Evolutionary conservation across 768 basidiomycete species (phyloP), one percentile per base, ranked within the genome.

Genomic region (Myochromella boudieri): DNA sequence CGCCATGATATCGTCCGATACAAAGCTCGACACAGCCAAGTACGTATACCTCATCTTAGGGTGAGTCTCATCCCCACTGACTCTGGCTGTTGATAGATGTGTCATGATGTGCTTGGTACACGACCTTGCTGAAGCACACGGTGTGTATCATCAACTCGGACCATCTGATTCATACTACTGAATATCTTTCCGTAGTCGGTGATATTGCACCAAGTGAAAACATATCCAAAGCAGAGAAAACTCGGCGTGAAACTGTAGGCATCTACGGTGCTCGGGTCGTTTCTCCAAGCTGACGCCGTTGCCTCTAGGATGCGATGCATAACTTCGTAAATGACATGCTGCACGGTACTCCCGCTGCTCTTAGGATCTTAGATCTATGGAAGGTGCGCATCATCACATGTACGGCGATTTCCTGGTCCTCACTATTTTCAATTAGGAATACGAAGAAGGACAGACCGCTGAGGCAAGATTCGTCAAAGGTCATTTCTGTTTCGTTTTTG

Each of bases 121-220:
- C 60, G 95, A 99, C 66, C 78, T 99, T 11, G 95, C 95, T 5
- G 95, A 99, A 65, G 95, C 95, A 1, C 88, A 93, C 75, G 87
- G 91, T 85, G 39, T 28, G 49, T 40, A 25, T 41, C 17, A 27
- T 6, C 24, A 26, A 17, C 15, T 25, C 15, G 14, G 18, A 24
- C 4, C 22, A 17, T 31, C 21, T 8, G n/a, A n/a, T n/a, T 14
- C 33, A 7, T n/a, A 25, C 36, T 29, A 21, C 40, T 44, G 32
- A 32, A 42, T 31, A 33, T 42, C 26, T 25, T 14, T 46, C 44
- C 7, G 28, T 59, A 84, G 95, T 97, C 4, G 95, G 95, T 4
- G 95, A 98, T 60, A 97, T 98, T 48, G 78, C 93, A 0, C 95
- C 95, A 0, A 76, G 82, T 17, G 94, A 97, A 62, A 87, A 89